Conservation (phyloP, 2,329 filamentous ascomycete species). For the Aspergillus pseudoterreus region DNA sequence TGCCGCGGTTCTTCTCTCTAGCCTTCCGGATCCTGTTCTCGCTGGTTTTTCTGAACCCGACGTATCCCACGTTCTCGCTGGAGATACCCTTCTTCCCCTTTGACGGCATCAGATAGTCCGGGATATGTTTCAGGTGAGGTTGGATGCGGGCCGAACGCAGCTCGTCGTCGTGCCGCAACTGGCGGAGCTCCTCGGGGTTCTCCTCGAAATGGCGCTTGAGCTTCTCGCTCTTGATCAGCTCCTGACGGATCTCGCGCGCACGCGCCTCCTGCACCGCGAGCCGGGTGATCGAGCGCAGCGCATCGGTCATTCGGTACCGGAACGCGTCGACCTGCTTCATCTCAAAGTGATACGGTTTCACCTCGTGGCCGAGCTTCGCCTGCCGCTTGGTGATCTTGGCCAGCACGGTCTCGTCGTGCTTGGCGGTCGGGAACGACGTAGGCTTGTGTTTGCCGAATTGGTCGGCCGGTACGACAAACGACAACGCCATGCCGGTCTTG, state of each 20-base stretch:
- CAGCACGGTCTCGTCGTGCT: slow-evolving; percentile 81
- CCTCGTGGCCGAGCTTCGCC: slow-evolving; percentile 69
- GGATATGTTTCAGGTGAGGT: slow-evolving; percentile 87
- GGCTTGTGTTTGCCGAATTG: slow-evolving; percentile 86
- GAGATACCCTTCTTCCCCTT: slow-evolving; percentile 68
- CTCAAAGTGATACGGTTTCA: slow-evolving; percentile 91
- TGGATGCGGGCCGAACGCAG: slow-evolving; percentile 78
- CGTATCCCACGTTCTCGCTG: slow-evolving; percentile 68
- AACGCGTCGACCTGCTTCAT: slow-evolving; percentile 93
- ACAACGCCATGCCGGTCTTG: slow-evolving; percentile 90
- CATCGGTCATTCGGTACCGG: slow-evolving; percentile 91
- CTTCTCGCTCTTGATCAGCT: slow-evolving; percentile 90
- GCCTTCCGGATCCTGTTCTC: slow-evolving; percentile 52
- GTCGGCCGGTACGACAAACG: slow-evolving; percentile 81
- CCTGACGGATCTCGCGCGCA: slow-evolving; percentile 79
- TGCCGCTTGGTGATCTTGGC: slow-evolving; percentile 77
- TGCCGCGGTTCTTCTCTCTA: slow-evolving; percentile 41
- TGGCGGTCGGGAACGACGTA: slow-evolving; percentile 69
- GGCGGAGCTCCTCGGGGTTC: slow-evolving; percentile 82
- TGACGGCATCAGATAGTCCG: slow-evolving; percentile 83
- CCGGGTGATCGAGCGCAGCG: slow-evolving; percentile 81
- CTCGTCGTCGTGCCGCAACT: slow-evolving; percentile 87
- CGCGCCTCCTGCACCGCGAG: slow-evolving; percentile 87
- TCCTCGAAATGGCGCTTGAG: slow-evolving; percentile 95
- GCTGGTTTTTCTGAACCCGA: slow-evolving; percentile 56